Conservation (phyloP, 2,329 filamentous ascomycete genomes). For the Ophiostoma montium region DNA sequence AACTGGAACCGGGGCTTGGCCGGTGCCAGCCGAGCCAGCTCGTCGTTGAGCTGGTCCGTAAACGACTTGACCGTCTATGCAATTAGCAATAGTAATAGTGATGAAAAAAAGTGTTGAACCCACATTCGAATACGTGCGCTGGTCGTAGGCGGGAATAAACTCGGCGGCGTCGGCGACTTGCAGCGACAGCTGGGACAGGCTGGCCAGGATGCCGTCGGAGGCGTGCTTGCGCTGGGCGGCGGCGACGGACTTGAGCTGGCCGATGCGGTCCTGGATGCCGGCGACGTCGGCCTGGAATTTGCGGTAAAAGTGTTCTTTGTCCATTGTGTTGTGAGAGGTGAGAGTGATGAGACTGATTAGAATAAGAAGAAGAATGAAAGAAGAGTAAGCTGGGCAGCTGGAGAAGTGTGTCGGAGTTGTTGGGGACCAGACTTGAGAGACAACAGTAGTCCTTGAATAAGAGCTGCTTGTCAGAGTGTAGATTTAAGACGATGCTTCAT, state of each 20-base stretch:
- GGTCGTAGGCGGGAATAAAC: constrained; percentile 78
- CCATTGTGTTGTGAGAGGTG: constrained; percentile 19
- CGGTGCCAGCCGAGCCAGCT: constrained; percentile 48
- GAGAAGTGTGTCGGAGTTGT: neutral
- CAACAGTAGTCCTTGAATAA: too few species aligned
- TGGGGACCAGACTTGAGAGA: too few species aligned
- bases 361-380: too few species aligned
- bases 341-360: neutral
- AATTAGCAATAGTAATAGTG: too few species aligned
- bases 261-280: constrained; percentile 64
- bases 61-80: constrained; percentile 62
- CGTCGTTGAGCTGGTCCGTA: constrained; percentile 62
- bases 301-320: constrained; percentile 70
- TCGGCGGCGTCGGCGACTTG: constrained; percentile 74
- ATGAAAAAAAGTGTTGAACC: constrained; percentile 5
- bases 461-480: too few species aligned
- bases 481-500: too few species aligned
- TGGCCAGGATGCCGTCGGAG: constrained; percentile 64
- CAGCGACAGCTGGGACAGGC: constrained; percentile 66
- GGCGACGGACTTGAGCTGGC: constrained; percentile 46
- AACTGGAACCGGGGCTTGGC: constrained; percentile 73
- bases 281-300: constrained; percentile 67
- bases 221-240: constrained; percentile 69
- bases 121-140: constrained; percentile 72
- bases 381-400: neutral